Conservation (phyloP, 192 early-diverging fungal species). For the Backusella liffmaniae region DNA sequence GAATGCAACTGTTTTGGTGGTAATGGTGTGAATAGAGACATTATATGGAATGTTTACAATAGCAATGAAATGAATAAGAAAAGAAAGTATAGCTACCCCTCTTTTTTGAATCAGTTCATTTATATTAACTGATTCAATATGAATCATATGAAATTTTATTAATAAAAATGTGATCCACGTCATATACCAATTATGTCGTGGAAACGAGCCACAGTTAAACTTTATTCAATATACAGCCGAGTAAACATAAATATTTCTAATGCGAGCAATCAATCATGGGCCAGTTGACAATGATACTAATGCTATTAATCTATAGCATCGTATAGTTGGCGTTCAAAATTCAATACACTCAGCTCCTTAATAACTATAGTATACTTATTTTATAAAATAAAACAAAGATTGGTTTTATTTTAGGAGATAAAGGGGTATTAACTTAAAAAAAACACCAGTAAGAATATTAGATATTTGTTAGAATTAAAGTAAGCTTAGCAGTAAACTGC, state of each 20-base stretch:
- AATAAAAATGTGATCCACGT: constrained; percentile 4
- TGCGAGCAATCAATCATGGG: not conserved
- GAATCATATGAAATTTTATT: not conserved
- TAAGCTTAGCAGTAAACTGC: too few species aligned
- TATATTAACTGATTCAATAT: not conserved
- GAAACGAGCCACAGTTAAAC: constrained; percentile 10
- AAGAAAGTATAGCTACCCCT: not conserved
- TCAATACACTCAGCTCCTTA: not conserved
- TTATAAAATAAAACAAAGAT: not conserved
- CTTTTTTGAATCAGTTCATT: not conserved
- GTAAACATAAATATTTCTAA: not conserved
- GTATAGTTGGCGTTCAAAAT: not conserved
- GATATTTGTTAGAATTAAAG: constrained; percentile 1
- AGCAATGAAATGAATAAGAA: not conserved
- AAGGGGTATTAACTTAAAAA: not conserved
- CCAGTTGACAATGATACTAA: constrained; percentile 13
- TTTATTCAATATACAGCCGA: constrained; percentile 1
- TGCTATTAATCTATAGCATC: not conserved
- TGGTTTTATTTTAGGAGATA: not conserved
- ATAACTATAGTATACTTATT: not conserved
- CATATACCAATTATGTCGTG: not conserved
- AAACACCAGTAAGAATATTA: not conserved
- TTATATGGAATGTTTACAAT: not conserved
- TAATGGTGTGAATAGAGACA: not conserved
- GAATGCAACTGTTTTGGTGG: constrained; percentile 11